Base-by-base conservation (phyloP, 768 basidiomycete species). In the Mycena epipterygia region DNA sequence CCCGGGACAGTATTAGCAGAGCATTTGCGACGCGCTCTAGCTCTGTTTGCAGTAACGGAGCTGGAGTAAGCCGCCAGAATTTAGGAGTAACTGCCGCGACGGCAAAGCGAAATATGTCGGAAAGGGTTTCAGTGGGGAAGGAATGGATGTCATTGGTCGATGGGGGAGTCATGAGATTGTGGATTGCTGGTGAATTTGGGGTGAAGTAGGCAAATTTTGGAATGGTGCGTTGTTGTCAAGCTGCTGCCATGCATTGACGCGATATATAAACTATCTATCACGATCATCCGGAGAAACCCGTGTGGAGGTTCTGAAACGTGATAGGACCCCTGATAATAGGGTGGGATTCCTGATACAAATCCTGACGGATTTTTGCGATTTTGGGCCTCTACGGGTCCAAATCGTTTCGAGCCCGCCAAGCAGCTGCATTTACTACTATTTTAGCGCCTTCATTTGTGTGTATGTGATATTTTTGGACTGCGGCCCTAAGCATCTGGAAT, bases 71-170 rank as follows among this genome's bases (percentile, higher is more conserved):
- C 35, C 7, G 25, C 60, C 46, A 62, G 48, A 51, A 62, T 33
- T 51, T 13, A 4, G 49, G 62, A 63, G 62, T 52, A 35, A 39
- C 51, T 25, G 48, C 48, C 16, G 60, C 62, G 46, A 51, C 46
- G 48, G 48, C 33, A 35, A n/a, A n/a, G n/a, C n/a, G n/a, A n/a
- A n/a, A n/a, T n/a, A n/a, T n/a, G n/a, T n/a, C n/a, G n/a, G n/a
- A 27, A 49, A 62, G 44, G 30, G 49, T 63, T 63, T 63, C 61
- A 41, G 61, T 39, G 48, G 61, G 48, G 27, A 51, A 27, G 33
- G 59, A 60, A 48, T 55, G 17, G 21, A 35, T 55, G 52, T 19
- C 41, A 42, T 42, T 42, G 41, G 41, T 42, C 41, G 17, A 42
- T 9, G 41, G 29, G 16, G 49, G 23, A 27, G 11, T 51, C 49